Percentiles rank a stretch among this genome's conserved stretches.
Evolutionary conservation across 495 filamentous ascomycete species (phyloP).

Genomic region (Cenococcum geophilum): DNA sequence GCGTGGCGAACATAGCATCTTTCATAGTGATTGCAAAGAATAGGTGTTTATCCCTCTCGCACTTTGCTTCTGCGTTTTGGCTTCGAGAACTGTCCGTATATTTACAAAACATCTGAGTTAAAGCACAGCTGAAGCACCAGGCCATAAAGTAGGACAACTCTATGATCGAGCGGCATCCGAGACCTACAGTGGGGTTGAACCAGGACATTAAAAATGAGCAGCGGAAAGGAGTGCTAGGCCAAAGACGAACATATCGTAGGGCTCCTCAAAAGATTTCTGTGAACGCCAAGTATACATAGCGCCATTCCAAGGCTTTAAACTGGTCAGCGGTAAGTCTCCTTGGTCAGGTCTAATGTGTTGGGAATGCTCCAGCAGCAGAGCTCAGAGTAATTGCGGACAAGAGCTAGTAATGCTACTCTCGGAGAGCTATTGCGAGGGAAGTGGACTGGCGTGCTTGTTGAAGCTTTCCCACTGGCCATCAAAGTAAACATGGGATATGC

Average conservation of each 20-base stretch:
- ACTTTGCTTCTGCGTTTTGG: background rate
- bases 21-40: conserved; percentile 11
- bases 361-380: conserved; percentile 15
- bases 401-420: conserved; percentile 23
- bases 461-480: background rate
- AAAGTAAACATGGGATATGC: conserved; percentile 10
- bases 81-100: background rate
- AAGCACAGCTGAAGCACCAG: conserved; percentile 4
- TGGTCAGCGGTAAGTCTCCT: background rate
- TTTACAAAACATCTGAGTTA: background rate
- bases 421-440: conserved; percentile 16
- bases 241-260: background rate
- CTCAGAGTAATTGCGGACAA: conserved; percentile 13
- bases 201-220: conserved; percentile 15
- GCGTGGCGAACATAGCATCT: conserved; percentile 10
- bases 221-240: conserved; percentile 8
- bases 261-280: background rate
- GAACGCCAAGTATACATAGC: conserved; percentile 13
- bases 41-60: background rate
- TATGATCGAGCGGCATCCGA: conserved; percentile 16
- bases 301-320: conserved; percentile 13
- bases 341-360: conserved; percentile 6
- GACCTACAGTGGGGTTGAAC: conserved; percentile 16
- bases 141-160: conserved; percentile 11
- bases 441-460: conserved; percentile 1